Base-by-base conservation (phyloP, 139 green algal species). In the Haematococcus lacustris region DNA sequence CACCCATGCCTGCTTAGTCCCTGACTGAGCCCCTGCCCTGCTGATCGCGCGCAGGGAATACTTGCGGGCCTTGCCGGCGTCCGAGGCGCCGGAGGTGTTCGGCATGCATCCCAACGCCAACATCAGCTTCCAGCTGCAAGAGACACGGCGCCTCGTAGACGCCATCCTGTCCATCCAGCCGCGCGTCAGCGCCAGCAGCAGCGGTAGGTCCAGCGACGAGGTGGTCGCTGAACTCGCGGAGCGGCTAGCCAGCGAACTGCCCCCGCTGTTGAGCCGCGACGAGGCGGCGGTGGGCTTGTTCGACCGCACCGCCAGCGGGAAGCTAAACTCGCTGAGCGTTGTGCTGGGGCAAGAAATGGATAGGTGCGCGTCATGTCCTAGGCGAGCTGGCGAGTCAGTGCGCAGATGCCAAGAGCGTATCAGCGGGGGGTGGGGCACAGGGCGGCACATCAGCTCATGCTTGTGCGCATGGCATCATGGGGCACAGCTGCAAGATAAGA, bases 101-200 rank as follows among this genome's bases (percentile, higher is more conserved):
- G 91, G 91, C 66, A 91, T 96, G 86, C 91, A 96, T 71, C 50
- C 86, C 51, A 96, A 94, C 69, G 91, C 91, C 37, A 89, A 93
- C 81, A 92, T 94, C 68, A 77, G 83, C 17, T 93, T 91, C 77
- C 85, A 94, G 81, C 76, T 91, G 65, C 82, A 91, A 50, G 88
- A 94, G 78, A 92, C 85, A 28, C 66, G 73, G 23, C 82, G 75
- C 33, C 67, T 93, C 39, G 40, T 96, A 3, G 80, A 91, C 51
- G 80, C 83, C 1, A 77, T 96, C 25, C 75, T 93, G 7, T 82
- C 79, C 53, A 93, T 94, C 25, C 91, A 94, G 85, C 87, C 88
- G 37, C 80, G 87, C 39, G 25, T 88, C 26, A 68, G 35, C 37
- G 77, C 70, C 53, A 7, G 4, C 13, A 30, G 23, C 9, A 39